Base-by-base conservation (phyloP, 2,329 filamentous ascomycete species). In the Metarhizium album region DNA sequence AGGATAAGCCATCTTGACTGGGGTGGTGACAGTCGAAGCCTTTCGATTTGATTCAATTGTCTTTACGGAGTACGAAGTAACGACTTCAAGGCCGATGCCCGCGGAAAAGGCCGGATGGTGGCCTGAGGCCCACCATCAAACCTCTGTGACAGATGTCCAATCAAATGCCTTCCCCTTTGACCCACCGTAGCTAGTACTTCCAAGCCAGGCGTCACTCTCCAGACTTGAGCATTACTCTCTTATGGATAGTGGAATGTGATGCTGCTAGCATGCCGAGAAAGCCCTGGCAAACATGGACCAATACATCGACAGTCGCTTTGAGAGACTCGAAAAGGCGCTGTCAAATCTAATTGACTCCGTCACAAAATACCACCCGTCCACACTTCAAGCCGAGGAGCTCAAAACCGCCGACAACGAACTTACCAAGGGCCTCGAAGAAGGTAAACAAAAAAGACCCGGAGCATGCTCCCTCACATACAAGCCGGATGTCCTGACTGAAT, bases 311-410 rank as follows among this genome's bases (percentile, higher is more conserved):
- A 64, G 61, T 45, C 80, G 78, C 59, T 84, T 87, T 53, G 79
- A 84, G 62, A 78, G 80, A 46, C 71, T 87, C 29, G 83, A 86
- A 59, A 79, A 77, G 59, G 80, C 82, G 1, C 72, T 94, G 20
- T 76, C 78, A 13, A 80, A 73, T 27, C 73, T 94, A 33, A 83
- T 90, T 58, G 86, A 90, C 64, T 90, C 87, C 0, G 85, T 94
- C 55, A 77, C 86, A 5, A 86, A 88, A 56, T 91, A 90, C 68
- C 88, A 90, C 60, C 87, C 88, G 0, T 87, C 84, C 6, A 71
- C 79, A 4, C 67, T 74, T 35, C 79, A 83, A 24, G 86, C 84
- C 5, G 72, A 79, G 51, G 84, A 90, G 55, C 79, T 94, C 9
- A 72, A 86, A 18, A 72, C 74, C 7, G 87, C 87, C 23, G 86